phyloP scores from a whole-genome alignment of 2,329 filamentous ascomycete species.

The Curvularia eragrostidis region DNA sequence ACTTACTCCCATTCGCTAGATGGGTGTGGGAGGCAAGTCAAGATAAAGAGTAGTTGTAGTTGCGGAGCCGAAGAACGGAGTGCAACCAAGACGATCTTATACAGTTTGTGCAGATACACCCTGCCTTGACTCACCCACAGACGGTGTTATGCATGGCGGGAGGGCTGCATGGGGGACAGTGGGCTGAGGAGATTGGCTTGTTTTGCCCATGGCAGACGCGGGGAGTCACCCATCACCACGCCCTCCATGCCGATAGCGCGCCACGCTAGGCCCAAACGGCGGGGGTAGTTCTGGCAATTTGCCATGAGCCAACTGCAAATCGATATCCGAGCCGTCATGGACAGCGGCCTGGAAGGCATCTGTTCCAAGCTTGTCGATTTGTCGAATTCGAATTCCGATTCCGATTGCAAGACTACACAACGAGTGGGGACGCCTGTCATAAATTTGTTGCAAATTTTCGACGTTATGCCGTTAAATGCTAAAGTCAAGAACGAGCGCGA shows the following conservation, averaged over 20 bases:
- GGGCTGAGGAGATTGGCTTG: slow-evolving; percentile 18
- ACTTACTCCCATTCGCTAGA: not conserved
- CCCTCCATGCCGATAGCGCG: slow-evolving; percentile 17
- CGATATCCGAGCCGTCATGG: not conserved
- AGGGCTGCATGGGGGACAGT: slow-evolving; percentile 18
- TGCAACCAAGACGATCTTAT: slow-evolving; percentile 27
- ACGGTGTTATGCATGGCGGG: not conserved
- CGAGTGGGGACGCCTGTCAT: slow-evolving; percentile 35
- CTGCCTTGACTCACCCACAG: slow-evolving; percentile 32
- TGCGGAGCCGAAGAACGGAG: slow-evolving; percentile 3
- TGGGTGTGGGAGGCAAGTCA: slow-evolving; percentile 10
- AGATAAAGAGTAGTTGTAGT: slow-evolving; percentile 9
- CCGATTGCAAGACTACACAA: slow-evolving; percentile 20
- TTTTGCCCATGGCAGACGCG: slow-evolving; percentile 22
- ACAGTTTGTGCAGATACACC: slow-evolving; percentile 13
- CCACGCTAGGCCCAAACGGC: slow-evolving; percentile 12
- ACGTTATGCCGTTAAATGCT: slow-evolving; percentile 32
- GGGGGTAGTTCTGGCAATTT: not conserved
- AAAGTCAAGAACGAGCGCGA: slow-evolving; percentile 24
- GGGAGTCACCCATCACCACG: slow-evolving; percentile 18
- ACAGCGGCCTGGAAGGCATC: slow-evolving; percentile 8
- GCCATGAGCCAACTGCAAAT: slow-evolving; percentile 1
- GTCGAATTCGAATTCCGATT: slow-evolving; percentile 4
- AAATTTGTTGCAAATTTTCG: slow-evolving; percentile 31
- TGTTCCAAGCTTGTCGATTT: not conserved